Evolutionary conservation across 768 basidiomycete genomes (phyloP).

Genomic region (Naematelia aurantialba): DNA sequence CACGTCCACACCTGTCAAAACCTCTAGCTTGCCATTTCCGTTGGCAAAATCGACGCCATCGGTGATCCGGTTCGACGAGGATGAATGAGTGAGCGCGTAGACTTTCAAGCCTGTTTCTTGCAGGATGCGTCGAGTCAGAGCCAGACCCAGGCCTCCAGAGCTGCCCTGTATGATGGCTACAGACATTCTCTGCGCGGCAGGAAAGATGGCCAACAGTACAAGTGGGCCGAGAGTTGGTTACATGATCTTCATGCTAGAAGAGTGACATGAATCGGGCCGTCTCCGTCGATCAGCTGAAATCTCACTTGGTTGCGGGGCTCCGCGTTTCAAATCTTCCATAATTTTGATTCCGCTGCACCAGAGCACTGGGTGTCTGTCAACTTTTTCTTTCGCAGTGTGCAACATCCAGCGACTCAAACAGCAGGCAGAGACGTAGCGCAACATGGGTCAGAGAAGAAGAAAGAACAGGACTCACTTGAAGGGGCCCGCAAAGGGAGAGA

Average conservation of each 20-base stretch:
- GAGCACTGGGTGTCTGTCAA: not conserved
- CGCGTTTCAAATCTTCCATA: not conserved
- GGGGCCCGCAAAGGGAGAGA: constrained; percentile 36
- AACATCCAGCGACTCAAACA: not conserved
- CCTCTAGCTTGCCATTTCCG: constrained; percentile 29
- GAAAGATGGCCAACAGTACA: not conserved
- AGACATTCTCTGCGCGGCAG: constrained; percentile 23
- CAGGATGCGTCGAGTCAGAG: constrained; percentile 49
- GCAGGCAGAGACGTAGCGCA: not conserved
- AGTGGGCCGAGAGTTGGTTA: not conserved
- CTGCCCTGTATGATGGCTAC: constrained; percentile 46
- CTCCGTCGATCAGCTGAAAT: not conserved
- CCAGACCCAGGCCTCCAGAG: constrained; percentile 41
- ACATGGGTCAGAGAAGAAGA: constrained; percentile 43
- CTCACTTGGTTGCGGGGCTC: not conserved
- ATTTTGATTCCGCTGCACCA: not conserved
- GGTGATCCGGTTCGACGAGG: constrained; percentile 34
- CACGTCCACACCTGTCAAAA: constrained; percentile 47
- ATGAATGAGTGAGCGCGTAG: constrained; percentile 49
- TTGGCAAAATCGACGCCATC: not conserved
- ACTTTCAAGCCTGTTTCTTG: constrained; percentile 47
- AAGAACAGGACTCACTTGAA: constrained; percentile 50
- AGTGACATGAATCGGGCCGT: not conserved
- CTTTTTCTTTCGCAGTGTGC: not conserved
- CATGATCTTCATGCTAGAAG: not conserved